A percentile compares a stretch with the other conserved stretches of the same genome.
Evolutionary conservation across 2,329 filamentous ascomycete genomes (phyloP).

Genomic region (Chaetomiaceae sp.): DNA sequence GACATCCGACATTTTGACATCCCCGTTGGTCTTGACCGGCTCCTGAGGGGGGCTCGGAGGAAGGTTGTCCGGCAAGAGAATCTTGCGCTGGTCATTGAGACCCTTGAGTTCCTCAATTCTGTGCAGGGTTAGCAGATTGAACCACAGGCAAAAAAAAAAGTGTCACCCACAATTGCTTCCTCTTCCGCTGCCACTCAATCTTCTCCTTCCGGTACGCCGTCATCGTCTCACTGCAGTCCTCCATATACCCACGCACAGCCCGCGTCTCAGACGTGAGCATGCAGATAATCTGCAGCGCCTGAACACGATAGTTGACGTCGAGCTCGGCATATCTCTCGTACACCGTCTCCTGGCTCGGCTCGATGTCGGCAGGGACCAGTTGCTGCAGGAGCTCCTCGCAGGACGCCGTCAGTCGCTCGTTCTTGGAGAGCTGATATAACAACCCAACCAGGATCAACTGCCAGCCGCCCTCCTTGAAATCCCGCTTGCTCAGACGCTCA

Average conservation of each 20-base stretch:
- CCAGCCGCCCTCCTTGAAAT: conserved; percentile 88
- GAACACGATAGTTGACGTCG: conserved; percentile 76
- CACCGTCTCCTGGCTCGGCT: conserved; percentile 72
- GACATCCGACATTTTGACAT: conserved; percentile 56
- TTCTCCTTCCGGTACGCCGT: conserved; percentile 92
- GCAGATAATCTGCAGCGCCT: conserved; percentile 78
- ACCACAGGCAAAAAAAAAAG: neutral
- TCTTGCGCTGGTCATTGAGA: conserved; percentile 69
- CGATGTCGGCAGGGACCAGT: conserved; percentile 72
- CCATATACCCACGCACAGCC: conserved; percentile 80
- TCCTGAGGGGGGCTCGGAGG: conserved; percentile 57
- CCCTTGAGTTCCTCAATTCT: conserved; percentile 67
- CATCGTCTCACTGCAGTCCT: conserved; percentile 90
- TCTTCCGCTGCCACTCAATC: conserved; percentile 81
- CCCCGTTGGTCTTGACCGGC: conserved; percentile 45
- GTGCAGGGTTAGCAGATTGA: conserved; percentile 12
- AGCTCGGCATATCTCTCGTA: conserved; percentile 66
- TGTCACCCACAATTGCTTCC: conserved; percentile 56
- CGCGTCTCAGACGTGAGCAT: conserved; percentile 83
- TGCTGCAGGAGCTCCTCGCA: conserved; percentile 77
- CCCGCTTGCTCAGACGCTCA: conserved; percentile 72
- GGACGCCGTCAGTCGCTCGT: conserved; percentile 59
- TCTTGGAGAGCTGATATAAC: conserved; percentile 76
- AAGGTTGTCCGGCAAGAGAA: conserved; percentile 66
- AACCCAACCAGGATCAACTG: conserved; percentile 83